A percentile compares a stretch with the other conserved stretches of the same genome.
Conservation (phyloP, 2,329 filamentous ascomycete genomes). For the Fusarium sp. region DNA sequence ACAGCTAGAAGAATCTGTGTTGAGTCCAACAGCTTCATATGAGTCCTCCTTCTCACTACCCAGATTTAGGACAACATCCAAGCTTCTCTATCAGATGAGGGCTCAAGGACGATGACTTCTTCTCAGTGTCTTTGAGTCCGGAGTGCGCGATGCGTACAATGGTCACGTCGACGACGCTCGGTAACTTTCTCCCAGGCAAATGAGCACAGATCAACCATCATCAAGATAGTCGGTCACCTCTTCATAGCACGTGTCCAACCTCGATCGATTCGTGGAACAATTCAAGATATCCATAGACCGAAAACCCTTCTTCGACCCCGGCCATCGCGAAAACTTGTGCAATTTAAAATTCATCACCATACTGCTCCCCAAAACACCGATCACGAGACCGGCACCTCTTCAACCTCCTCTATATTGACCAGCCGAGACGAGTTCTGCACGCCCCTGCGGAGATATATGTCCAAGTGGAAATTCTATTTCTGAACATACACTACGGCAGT, state of each 20-base stretch:
- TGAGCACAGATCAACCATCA: neutral
- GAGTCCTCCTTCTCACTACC: neutral
- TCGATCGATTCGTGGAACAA: neutral
- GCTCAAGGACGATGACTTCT: neutral
- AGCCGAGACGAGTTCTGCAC: neutral
- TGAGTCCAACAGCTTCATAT: neutral
- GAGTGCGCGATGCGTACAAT: neutral
- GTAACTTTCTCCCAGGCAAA: neutral
- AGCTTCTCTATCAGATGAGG: neutral
- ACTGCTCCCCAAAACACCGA: neutral
- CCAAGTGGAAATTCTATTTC: neutral
- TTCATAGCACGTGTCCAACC: neutral
- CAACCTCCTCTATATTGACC: neutral
- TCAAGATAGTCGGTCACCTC: neutral
- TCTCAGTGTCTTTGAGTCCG: neutral
- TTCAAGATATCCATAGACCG: neutral
- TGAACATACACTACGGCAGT: neutral
- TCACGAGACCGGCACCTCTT: neutral
- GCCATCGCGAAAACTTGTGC: neutral
- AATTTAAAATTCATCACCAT: neutral
- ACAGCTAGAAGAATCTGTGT: neutral
- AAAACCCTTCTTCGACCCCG: neutral
- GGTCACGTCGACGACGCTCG: neutral
- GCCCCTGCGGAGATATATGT: neutral
- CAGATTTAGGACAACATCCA: neutral